Conservation (phyloP, 1,139 yeast genomes). For the Protomyces pachydermus region DNA sequence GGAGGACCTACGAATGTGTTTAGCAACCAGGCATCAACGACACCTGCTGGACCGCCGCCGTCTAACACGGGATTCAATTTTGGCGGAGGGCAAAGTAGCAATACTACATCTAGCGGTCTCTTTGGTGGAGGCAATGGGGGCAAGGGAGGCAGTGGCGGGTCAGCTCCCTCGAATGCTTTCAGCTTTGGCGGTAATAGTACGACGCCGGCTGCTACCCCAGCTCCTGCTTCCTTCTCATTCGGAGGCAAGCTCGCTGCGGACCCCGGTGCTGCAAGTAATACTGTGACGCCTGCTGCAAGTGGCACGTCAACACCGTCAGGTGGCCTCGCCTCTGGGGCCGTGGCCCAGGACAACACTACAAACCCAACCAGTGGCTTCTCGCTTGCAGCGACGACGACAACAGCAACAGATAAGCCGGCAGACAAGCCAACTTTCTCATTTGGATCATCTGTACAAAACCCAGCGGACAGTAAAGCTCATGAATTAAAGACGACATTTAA, state of each 20-base stretch:
- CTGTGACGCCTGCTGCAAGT: too few relatives aligned
- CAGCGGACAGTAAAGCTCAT: constrained; percentile 1
- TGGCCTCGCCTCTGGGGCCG: too few relatives aligned
- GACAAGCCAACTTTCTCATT: neutral
- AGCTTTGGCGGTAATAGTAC: constrained; percentile 26
- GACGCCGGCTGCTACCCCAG: constrained; percentile 24
- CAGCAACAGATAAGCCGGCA: constrained; percentile 17
- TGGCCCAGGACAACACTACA: too few relatives aligned
- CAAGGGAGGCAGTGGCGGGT: neutral
- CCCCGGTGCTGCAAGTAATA: neutral
- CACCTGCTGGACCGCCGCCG: constrained; percentile 28
- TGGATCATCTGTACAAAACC: constrained; percentile 2
- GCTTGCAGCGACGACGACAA: neutral
- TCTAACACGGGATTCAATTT: constrained; percentile 27
- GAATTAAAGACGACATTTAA: constrained; percentile 8
- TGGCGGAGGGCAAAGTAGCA: neutral
- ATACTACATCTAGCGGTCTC: neutral
- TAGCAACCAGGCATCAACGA: constrained; percentile 11
- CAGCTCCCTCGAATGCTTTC: constrained; percentile 31
- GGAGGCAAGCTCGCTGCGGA: constrained; percentile 31
- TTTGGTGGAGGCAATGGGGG: constrained; percentile 5
- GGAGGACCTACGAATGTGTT: constrained; percentile 6
- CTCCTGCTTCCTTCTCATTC: constrained; percentile 23
- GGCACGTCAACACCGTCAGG: too few relatives aligned
- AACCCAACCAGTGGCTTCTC: too few relatives aligned